Conservation (phyloP, 2,329 filamentous ascomycete species). For the Alternaria triticina region DNA sequence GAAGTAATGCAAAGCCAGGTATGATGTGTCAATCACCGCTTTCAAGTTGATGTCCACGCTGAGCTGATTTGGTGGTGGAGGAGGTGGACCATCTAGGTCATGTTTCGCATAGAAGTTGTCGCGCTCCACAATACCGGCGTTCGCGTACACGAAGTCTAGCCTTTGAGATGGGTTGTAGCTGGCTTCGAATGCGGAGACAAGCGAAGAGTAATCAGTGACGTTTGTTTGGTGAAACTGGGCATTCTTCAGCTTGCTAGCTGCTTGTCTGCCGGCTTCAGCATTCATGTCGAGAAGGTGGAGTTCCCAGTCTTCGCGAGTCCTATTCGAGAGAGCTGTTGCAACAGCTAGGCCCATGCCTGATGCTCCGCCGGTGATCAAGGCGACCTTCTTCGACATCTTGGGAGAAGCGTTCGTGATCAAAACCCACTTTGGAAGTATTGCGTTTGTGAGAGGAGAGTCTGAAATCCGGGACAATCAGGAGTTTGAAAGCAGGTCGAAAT, state of each 20-base stretch:
- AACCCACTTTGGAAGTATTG: neutral
- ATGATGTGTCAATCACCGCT: slow-evolving; percentile 47
- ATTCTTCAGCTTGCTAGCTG: slow-evolving; percentile 30
- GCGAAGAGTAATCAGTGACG: slow-evolving; percentile 45
- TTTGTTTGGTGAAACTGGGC: slow-evolving; percentile 50
- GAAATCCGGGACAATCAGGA: too few species aligned
- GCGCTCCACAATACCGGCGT: slow-evolving; percentile 55
- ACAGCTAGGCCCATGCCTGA: slow-evolving; percentile 59
- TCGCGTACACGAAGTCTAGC: slow-evolving; percentile 59
- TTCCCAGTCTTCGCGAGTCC: slow-evolving; percentile 43
- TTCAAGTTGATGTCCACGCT: slow-evolving; percentile 50
- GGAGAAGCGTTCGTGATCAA: neutral
- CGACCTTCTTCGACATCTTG: slow-evolving; percentile 45
- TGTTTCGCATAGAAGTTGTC: slow-evolving; percentile 51
- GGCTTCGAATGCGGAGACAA: slow-evolving; percentile 47
- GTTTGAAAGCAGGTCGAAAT: neutral
- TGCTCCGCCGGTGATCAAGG: slow-evolving; percentile 79
- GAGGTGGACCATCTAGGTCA: slow-evolving; percentile 28
- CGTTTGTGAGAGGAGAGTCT: neutral
- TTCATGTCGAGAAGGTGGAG: slow-evolving; percentile 53
- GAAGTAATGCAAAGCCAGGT: slow-evolving; percentile 54
- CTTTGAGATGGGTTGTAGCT: slow-evolving; percentile 44
- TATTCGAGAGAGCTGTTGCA: slow-evolving; percentile 47
- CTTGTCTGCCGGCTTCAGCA: slow-evolving; percentile 41
- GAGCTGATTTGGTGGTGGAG: slow-evolving; percentile 42